These are phyloP conservation scores for Ustilago vetiveriae DNA, from an alignment of 1,284 basidiomycete species.

Conservation along the genomic window DNA sequence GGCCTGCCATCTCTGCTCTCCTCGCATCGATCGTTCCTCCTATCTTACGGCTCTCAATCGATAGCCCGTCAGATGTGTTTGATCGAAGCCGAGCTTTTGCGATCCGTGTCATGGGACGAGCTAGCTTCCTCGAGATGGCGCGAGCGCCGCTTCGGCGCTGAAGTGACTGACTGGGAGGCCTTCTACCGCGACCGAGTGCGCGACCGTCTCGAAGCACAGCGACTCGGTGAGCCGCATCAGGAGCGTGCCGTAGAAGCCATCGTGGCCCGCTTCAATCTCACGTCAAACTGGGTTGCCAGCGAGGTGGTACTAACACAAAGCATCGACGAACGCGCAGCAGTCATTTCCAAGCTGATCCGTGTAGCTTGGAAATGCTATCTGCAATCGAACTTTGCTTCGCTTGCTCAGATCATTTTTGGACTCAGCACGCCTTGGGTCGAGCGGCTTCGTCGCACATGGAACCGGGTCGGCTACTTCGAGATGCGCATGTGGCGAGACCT, in stretches of 20 bases:
- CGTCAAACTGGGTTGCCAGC: constrained; percentile 82
- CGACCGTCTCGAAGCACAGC: constrained; percentile 75
- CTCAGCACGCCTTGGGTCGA: constrained; percentile 79
- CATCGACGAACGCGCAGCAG: constrained; percentile 73
- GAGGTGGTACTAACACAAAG: constrained; percentile 73
- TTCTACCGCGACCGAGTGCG: constrained; percentile 80
- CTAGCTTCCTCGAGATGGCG: constrained; percentile 72
- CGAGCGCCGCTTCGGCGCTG: constrained; percentile 68
- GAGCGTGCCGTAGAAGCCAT: constrained; percentile 70
- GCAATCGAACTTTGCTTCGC: constrained; percentile 80
- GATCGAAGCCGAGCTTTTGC: constrained; percentile 87
- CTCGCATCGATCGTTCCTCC: constrained; percentile 57
- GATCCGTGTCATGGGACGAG: constrained; percentile 83
- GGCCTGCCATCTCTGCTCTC: constrained; percentile 26
- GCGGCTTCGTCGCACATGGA: constrained; percentile 77
- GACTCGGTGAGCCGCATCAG: constrained; percentile 32
- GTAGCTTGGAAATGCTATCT: constrained; percentile 89
- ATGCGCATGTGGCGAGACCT: constrained; percentile 80
- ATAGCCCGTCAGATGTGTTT: constrained; percentile 83
- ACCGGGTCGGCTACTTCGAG: constrained; percentile 77
- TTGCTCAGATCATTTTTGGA: constrained; percentile 83
- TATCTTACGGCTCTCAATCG: constrained; percentile 70
- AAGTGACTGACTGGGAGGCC: constrained; percentile 82
- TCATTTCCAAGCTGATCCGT: constrained; percentile 83
- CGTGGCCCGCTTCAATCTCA: constrained; percentile 85